These are phyloP conservation scores for Knoxia roxburghii DNA, from an alignment of 257 asterid species.

Conservation along the genomic window DNA sequence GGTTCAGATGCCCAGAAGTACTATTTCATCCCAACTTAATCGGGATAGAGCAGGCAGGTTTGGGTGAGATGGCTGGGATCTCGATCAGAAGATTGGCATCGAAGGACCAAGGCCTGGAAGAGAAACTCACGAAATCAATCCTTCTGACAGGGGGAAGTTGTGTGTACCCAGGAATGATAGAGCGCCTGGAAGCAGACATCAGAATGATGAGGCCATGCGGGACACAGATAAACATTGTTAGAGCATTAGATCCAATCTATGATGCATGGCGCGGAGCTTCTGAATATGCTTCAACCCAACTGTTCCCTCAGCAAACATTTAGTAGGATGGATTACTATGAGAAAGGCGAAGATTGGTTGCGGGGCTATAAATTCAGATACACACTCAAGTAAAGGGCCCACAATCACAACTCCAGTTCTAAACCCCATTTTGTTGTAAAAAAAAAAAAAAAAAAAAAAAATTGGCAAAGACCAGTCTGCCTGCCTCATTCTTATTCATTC, in stretches of 20 bases:
- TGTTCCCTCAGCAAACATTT: conserved; percentile 62
- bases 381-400: conserved; percentile 12
- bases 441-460: too few species aligned
- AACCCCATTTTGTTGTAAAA: neutral
- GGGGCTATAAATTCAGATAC: conserved; percentile 55
- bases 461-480: neutral
- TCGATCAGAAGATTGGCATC: conserved; percentile 60
- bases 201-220: conserved; percentile 82
- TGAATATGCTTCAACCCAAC: conserved; percentile 48
- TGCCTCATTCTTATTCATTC: neutral
- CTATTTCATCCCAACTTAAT: conserved; percentile 69
- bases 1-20: conserved; percentile 92
- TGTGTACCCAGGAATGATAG: conserved; percentile 68
- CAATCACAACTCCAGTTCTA: neutral
- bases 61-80: conserved; percentile 81
- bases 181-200: conserved; percentile 80
- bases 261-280: conserved; percentile 99
- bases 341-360: conserved; percentile 90
- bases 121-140: conserved; percentile 63
- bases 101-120: conserved; percentile 38
- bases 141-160: conserved; percentile 91
- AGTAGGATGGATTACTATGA: conserved; percentile 78
- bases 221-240: conserved; percentile 50
- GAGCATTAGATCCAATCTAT: conserved; percentile 61
- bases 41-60: conserved; percentile 88